Evolutionary conservation across 345 rosid genomes (phyloP), one percentile per base, ranked within the genome.

Genomic region (Psidium friedrichsthalianum): DNA sequence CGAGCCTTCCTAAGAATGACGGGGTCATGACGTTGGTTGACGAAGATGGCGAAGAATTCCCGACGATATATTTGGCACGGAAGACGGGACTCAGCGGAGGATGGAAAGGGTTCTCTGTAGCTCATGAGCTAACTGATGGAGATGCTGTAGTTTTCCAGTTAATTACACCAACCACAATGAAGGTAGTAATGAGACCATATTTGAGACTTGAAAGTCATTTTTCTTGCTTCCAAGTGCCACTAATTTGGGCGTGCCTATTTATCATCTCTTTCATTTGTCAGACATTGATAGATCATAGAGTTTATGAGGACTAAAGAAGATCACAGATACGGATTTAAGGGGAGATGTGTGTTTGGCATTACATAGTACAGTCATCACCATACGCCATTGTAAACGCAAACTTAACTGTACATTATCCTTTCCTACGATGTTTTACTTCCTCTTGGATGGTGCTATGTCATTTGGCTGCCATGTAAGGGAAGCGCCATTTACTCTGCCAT

Each of bases 1-100:
- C 49, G 8, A 84, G 88, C 85, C 93, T 95, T 85, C 90, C 94
- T 6, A 91, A 86, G 82, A 59, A 84, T 18, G 96, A 93, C 7
- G 88, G 86, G 24, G 89, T 87, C 8, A 74, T 94, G 21, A 90
- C 92, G 59, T 82, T 90, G 87, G 89, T 92, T 29, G 93, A 91
- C 59, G 94, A 92, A 84, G 87, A 89, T 10, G 94, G 90, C 0
- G 74, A 89, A 22, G 92, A 90, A 87, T 90, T 87, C 88, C 93
- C 88, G 14, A 90, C 92, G 2, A 85, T 90, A 51, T 94, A 93
- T 86, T 84, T 93, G 85, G 88, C 93, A 14, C 86, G 88, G 76
- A 91, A 91, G 85, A 85, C 88, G 5, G 95, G 95, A 78, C 90
- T 95, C 14, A 93, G 94, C 24, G 96, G 95, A 87, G 98, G 96